A percentile compares a stretch with the other conserved stretches of the same genome.
Conservation (phyloP, 129 eudicot species). For the Tagetes erecta region DNA sequence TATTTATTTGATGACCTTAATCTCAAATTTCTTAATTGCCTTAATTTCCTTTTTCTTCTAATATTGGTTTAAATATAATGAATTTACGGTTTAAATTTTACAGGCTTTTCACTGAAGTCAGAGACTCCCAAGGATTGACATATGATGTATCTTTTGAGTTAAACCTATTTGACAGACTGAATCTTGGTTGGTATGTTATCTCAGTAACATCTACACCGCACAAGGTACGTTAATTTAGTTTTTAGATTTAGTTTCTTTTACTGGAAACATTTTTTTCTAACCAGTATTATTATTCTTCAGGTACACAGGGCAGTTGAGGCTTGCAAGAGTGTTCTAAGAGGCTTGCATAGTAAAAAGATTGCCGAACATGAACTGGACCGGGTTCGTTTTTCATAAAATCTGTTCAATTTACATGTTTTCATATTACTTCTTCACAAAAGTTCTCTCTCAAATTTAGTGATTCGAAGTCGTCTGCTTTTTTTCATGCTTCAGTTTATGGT, state of each 20-base stretch:
- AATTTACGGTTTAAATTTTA: conserved; percentile 9
- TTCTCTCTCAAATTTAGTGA: background rate
- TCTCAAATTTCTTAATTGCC: background rate
- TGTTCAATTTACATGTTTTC: background rate
- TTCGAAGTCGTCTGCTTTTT: background rate
- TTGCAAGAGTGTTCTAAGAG: conserved; percentile 91
- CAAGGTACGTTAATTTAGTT: conserved; percentile 54
- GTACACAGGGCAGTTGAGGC: conserved; percentile 99
- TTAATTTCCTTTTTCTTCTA: background rate
- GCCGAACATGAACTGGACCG: conserved; percentile 88
- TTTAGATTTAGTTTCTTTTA: background rate
- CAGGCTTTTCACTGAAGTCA: conserved; percentile 96
- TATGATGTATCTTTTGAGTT: conserved; percentile 96
- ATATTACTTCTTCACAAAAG: background rate
- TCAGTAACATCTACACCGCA: conserved; percentile 97
- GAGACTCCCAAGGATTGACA: conserved; percentile 96
- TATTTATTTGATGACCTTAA: background rate
- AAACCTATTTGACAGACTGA: conserved; percentile 87
- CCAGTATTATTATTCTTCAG: conserved; percentile 39
- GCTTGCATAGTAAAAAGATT: conserved; percentile 74
- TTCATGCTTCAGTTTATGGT: background rate
- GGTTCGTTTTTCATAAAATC: conserved; percentile 48
- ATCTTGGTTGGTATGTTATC: conserved; percentile 96
- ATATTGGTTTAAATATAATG: background rate
- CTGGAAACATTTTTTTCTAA: conserved; percentile 14